These are phyloP conservation scores for Priceomyces haplophilus DNA, from an alignment of 805 yeast genomes.

Conservation along the genomic window DNA sequence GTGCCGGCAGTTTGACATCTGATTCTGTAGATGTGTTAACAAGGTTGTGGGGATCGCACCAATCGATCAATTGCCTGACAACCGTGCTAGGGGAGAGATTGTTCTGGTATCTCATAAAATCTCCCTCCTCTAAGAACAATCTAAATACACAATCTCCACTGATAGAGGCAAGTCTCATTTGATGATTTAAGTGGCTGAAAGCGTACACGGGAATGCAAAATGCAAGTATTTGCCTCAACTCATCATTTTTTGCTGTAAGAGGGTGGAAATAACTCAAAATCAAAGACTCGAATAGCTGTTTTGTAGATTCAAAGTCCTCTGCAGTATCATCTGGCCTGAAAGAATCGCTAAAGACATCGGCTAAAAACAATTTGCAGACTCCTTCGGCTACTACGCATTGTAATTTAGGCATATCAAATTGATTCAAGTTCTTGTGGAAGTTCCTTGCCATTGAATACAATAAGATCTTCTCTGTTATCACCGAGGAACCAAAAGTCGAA, in stretches of 20 bases:
- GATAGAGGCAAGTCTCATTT: conserved; percentile 57
- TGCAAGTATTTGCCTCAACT: conserved; percentile 73
- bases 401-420: conserved; percentile 54
- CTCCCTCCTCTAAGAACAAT: conserved; percentile 40
- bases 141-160: conserved; percentile 66
- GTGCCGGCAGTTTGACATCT: conserved; percentile 45
- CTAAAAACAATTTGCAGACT: conserved; percentile 73
- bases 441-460: conserved; percentile 64
- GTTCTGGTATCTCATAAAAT: conserved; percentile 31
- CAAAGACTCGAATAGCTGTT: conserved; percentile 60
- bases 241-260: conserved; percentile 55
- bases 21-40: conserved; percentile 48
- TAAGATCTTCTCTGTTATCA: conserved; percentile 51
- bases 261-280: conserved; percentile 76
- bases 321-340: conserved; percentile 31
- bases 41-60: conserved; percentile 79
- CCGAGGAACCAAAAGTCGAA: conserved; percentile 69
- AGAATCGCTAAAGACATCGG: conserved; percentile 69
- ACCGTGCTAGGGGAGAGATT: conserved; percentile 44
- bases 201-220: conserved; percentile 89
- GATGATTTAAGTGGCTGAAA: conserved; percentile 71
- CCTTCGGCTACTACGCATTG: conserved; percentile 87
- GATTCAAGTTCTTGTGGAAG: conserved; percentile 62
- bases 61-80: conserved; percentile 68
- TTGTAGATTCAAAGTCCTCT: conserved; percentile 26